A percentile compares a stretch with the other conserved stretches of the same genome.
phyloP scores from a whole-genome alignment of 2,329 filamentous ascomycete genomes.

The Beauveria rudraprayagi region DNA sequence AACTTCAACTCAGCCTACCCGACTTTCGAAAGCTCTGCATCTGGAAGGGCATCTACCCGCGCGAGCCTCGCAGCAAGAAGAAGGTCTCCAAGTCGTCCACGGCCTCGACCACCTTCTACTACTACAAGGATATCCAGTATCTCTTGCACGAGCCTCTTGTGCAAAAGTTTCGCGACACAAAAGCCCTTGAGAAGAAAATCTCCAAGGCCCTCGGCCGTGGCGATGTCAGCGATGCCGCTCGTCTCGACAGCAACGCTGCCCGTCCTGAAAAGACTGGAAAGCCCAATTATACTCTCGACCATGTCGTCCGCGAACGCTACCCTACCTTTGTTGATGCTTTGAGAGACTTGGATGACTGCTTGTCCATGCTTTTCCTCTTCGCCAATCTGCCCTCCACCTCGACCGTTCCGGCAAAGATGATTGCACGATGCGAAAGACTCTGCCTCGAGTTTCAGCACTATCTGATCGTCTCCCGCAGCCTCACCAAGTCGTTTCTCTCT shows the following conservation, averaged over 20 bases:
- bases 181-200: conserved; percentile 96
- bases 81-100: conserved; percentile 90
- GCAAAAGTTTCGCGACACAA: conserved; percentile 93
- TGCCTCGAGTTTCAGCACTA: conserved; percentile 98
- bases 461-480: conserved; percentile 80
- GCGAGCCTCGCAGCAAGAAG: conserved; percentile 93
- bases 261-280: conserved; percentile 86
- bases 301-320: conserved; percentile 96
- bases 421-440: conserved; percentile 86
- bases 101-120: conserved; percentile 85
- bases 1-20: conserved; percentile 92
- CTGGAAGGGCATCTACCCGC: conserved; percentile 98
- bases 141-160: conserved; percentile 93
- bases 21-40: conserved; percentile 98
- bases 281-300: conserved; percentile 84
- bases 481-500: conserved; percentile 93
- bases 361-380: conserved; percentile 96
- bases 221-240: conserved; percentile 79
- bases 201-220: conserved; percentile 83
- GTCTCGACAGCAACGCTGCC: conserved; percentile 77
- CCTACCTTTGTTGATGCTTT: conserved; percentile 93
- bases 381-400: conserved; percentile 88
- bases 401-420: conserved; percentile 88
- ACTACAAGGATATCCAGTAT: conserved; percentile 94
- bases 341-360: conserved; percentile 88